Base-by-base conservation (phyloP, 2,329 filamentous ascomycete genomes). In the Calonectria montana region DNA sequence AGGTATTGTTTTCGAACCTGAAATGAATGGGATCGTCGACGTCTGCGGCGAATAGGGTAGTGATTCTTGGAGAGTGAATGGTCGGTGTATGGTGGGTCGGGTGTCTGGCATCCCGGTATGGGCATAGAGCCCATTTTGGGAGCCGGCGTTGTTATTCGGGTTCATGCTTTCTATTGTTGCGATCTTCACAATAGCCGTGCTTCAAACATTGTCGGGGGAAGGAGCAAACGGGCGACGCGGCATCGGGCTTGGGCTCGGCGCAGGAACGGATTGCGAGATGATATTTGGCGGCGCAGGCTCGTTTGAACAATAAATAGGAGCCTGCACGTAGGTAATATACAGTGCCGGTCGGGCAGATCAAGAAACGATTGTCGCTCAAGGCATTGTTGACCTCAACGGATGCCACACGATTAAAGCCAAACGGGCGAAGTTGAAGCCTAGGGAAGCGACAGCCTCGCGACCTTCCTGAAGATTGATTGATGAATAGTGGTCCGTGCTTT, bases 31-130 rank as follows among this genome's bases (percentile, higher is more conserved):
- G 65, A 94, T 88, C 61, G 96, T 93, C 4, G 94, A 95, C 61
- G 92, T 94, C 81, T 96, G 92, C 27, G 94, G 94, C 64, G 94
- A 94, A 83, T 92, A 96, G n/a, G 94, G 93, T 55, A 97, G 87
- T 35, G 94, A 94, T 80, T 97, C 93, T 69, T 93, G 89, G 15
- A 97, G 89, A 4, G 89, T 89, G 80, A 92, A 91, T 1, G 91
- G 87, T 67, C 87, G 82, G 45, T 80, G 74, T 39, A 83, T 79
- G 45, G 78, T 66, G 23, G 77, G 75, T 63, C 75, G 78, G 35
- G 76, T 66, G 62, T 80, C 74, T 18, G 73, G 57, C 57, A 73
- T 74, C 66, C 73, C 76, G 61, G 76, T 69, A 45, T 79, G 76
- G 67, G 75, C 73, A 67, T 75, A 74, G 53, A 77, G 63, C 76